A percentile compares a stretch with the other conserved stretches of the same genome.
Conservation (phyloP, 106 monocot species). For the Phalaenopsis equestris region DNA sequence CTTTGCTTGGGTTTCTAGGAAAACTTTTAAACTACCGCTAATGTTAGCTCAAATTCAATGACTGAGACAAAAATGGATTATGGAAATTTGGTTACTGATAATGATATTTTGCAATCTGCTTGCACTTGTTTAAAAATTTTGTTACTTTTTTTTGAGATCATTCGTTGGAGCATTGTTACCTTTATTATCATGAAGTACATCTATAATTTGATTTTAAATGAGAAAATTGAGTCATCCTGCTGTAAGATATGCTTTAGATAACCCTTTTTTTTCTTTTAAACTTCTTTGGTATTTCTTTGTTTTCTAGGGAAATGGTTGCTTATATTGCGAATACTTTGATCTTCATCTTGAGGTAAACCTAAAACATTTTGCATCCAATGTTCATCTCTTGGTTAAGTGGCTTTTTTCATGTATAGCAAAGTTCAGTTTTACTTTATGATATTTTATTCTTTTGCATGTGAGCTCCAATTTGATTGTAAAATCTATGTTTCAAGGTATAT, state of each 20-base stretch:
- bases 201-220: not conserved
- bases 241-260: not conserved
- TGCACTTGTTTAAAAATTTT: not conserved
- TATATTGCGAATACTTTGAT: slow-evolving; percentile 92
- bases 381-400: not conserved
- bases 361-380: not conserved
- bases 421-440: not conserved
- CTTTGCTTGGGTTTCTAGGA: not conserved
- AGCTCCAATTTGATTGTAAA: not conserved
- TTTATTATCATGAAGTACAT: slow-evolving; percentile 1
- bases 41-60: not conserved
- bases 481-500: not conserved
- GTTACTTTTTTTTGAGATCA: not conserved
- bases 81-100: not conserved
- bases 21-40: not conserved
- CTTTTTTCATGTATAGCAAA: not conserved
- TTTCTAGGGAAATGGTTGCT: slow-evolving; percentile 90
- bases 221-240: not conserved
- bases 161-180: not conserved
- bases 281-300: not conserved
- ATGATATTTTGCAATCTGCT: not conserved
- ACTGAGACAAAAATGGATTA: not conserved
- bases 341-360: slow-evolving; percentile 79
- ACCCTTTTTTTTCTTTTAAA: not conserved
- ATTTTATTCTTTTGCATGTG: not conserved